Evolutionary conservation across 73 alveolate genomes (phyloP).

Genomic region (Blepharisma japonicum): DNA sequence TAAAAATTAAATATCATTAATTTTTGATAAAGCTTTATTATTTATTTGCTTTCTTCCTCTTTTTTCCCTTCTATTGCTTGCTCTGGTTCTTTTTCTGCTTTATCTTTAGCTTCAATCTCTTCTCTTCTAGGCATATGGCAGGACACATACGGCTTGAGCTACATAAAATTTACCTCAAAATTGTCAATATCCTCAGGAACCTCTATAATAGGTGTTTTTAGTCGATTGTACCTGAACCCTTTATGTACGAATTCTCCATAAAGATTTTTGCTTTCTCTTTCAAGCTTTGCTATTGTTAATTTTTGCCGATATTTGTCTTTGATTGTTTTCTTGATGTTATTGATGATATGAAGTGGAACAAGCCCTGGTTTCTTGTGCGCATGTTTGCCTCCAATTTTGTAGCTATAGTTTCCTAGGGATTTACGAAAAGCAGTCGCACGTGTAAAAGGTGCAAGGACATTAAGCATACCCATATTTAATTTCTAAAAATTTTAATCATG

Average conservation of each 20-base stretch:
- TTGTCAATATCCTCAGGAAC: not conserved
- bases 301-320: conserved; percentile 2
- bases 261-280: not conserved
- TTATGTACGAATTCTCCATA: not conserved
- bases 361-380: conserved; percentile 9
- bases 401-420: not conserved
- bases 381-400: conserved; percentile 14
- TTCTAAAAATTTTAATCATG: too few species aligned
- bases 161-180: conserved; percentile 8
- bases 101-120: too few species aligned
- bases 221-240: not conserved
- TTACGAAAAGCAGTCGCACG: too few species aligned
- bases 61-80: too few species aligned
- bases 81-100: too few species aligned
- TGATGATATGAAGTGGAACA: not conserved
- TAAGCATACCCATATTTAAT: too few species aligned
- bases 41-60: too few species aligned
- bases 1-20: too few species aligned
- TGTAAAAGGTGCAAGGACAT: too few species aligned
- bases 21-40: too few species aligned
- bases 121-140: not conserved
- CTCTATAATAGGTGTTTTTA: not conserved
- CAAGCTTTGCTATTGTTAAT: not conserved
- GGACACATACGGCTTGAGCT: conserved; percentile 24
- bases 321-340: conserved; percentile 3